These are phyloP conservation scores for Colletotrichum paranaense DNA, from an alignment of 2,329 filamentous ascomycete species.

Conservation along the genomic window DNA sequence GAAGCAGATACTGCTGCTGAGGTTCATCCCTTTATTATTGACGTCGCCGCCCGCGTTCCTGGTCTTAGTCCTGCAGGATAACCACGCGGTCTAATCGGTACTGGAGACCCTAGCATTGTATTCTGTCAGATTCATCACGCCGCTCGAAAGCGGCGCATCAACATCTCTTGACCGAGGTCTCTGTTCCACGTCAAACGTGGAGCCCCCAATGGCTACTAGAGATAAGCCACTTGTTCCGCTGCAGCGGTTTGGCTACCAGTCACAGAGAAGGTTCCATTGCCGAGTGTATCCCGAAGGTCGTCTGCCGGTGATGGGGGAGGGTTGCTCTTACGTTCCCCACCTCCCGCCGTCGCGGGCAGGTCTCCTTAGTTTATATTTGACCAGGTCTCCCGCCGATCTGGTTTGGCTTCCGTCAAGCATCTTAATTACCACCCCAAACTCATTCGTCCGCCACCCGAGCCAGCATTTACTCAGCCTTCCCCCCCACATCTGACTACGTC, in stretches of 20 bases:
- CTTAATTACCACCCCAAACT: background rate
- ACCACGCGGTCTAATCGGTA: background rate
- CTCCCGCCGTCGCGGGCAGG: background rate
- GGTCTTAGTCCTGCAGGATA: background rate
- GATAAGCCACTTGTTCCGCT: background rate
- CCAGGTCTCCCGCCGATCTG: background rate
- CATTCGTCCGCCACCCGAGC: background rate
- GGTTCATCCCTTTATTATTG: background rate
- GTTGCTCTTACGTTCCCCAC: background rate
- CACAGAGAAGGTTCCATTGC: background rate
- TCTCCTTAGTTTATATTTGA: background rate
- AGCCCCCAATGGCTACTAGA: background rate
- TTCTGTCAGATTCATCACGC: background rate
- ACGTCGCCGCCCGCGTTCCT: background rate
- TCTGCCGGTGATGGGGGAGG: background rate
- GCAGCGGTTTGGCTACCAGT: background rate
- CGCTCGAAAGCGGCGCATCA: background rate
- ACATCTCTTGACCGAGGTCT: background rate
- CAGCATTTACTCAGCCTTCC: background rate
- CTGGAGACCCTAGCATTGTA: background rate
- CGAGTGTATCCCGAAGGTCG: slow-evolving; percentile 5
- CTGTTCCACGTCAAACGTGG: background rate
- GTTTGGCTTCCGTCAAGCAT: background rate
- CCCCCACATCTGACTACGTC: background rate
- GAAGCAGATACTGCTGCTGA: background rate